Evolutionary conservation across 495 filamentous ascomycete genomes (phyloP), one percentile per base, ranked within the genome.

Genomic region (Pyronema omphalodes): DNA sequence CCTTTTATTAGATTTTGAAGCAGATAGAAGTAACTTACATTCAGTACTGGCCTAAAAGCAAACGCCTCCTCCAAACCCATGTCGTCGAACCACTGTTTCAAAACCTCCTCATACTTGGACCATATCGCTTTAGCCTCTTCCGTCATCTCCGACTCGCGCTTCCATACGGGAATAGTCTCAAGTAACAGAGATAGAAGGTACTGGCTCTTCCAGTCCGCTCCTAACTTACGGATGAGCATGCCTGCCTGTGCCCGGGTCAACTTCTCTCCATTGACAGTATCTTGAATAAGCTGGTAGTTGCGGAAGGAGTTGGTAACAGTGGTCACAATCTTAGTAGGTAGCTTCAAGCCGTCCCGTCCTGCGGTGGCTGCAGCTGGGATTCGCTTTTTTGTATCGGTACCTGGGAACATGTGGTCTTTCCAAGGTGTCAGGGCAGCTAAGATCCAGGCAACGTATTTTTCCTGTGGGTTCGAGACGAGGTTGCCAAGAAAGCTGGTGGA

Each of bases 171-270:
- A 64, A 76, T 71, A 5, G 76, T 67, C 60, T 88, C 84, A 9
- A 81, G 71, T 9, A 93, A 62, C 1, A 94, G 63, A 5, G 82
- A 73, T 60, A 80, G 79, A 35, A 94, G 57, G 3, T 84, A 73
- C 60, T 86, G 84, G 36, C 79, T 70, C 61, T 78, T 74, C 91
- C 91, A 96, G 54, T 81, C 67, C 1, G 75, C 72, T 29, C 73
- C 80, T 84, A 89, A 91, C 5, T 70, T 66, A n/a, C 85, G 76
- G 57, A 98, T 82, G 0, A 73, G 74, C 74, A 88, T 78, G 2
- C 89, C 58, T 9, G 55, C 47, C 11, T 23, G 23, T 11, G 43
- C 39, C 2, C 58, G 67, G 41, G 71, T 70, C 50, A 73, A 67
- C 50, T 71, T 67, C 0, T 57, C 35, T 36, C 63, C 58, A 9